phyloP scores from a whole-genome alignment of 257 asterid species.

The Verbena officinalis region DNA sequence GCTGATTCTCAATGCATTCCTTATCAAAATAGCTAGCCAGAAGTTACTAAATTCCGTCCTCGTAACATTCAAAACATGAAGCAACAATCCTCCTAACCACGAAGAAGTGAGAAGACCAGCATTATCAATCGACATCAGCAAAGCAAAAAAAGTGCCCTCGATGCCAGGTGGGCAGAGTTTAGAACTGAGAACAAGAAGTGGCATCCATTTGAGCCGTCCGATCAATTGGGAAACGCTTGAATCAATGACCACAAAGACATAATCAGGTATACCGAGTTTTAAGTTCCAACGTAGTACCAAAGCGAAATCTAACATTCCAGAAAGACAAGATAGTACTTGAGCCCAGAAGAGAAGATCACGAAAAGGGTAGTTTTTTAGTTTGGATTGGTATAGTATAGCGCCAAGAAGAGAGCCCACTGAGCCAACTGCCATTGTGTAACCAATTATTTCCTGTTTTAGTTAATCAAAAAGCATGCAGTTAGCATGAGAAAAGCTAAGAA shows the following conservation, averaged over 20 bases:
- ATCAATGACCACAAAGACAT: constrained; percentile 71
- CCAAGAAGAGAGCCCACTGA: constrained; percentile 81
- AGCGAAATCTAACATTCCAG: constrained; percentile 78
- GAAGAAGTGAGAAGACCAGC: constrained; percentile 81
- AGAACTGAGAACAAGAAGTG: constrained; percentile 85
- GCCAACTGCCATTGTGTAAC: constrained; percentile 80
- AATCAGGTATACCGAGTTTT: constrained; percentile 68
- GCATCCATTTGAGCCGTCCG: constrained; percentile 93
- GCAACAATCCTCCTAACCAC: constrained; percentile 85
- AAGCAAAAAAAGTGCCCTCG: constrained; percentile 89
- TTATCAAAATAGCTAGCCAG: constrained; percentile 77
- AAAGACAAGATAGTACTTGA: constrained; percentile 68
- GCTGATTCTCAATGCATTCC: constrained; percentile 61
- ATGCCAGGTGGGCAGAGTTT: constrained; percentile 90
- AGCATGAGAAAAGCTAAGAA: neutral
- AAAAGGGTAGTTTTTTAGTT: constrained; percentile 70
- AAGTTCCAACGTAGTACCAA: constrained; percentile 79
- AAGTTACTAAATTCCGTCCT: constrained; percentile 61
- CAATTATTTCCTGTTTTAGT: constrained; percentile 70
- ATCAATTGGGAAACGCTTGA: constrained; percentile 77
- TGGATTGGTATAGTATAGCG: constrained; percentile 68
- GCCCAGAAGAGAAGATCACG: constrained; percentile 81
- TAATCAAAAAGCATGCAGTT: neutral
- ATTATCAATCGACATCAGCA: constrained; percentile 90
- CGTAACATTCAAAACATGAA: constrained; percentile 67